Evolutionary conservation across 257 asterid genomes (phyloP), one percentile per base, ranked within the genome.

Genomic region (Solanum dulcamara): DNA sequence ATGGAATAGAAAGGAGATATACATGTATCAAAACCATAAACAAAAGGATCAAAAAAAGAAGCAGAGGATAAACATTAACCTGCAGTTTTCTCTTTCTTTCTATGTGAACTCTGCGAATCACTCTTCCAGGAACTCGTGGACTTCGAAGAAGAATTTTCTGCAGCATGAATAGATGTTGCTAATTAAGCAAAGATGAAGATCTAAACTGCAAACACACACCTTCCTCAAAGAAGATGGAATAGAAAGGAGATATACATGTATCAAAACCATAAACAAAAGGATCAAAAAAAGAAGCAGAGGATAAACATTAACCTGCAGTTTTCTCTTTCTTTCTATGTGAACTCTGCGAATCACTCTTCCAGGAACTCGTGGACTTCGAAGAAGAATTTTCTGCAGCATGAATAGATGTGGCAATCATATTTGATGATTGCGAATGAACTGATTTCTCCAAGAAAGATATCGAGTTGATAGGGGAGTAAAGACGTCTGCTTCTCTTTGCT

Each of bases 401-500:
- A 40, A 42, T 55, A 17, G 46, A 40, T 1, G 51, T 48, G 37
- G 51, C 57, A 24, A 40, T 59, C 35, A 50, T 24, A 38, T 37
- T 85, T 48, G 20, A 42, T 22, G 86, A 67, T 68, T 72, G 84
- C 57, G 82, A 83, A 42, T 51, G 26, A 85, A 68, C 86, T 10
- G 85, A 86, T 10, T 71, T 67, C 81, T 84, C 83, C 83, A 37
- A 64, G 60, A 42, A 60, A 53, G 26, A 37, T 55, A 37, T 59
- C 1, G 74, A 89, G 77, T 84, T 83, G 32, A 64, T 30, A 14
- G 85, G 80, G 38, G 87, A 85, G 84, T 81, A 67, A 37, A 72
- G 30, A 57, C 84, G 40, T 48, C 82, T 85, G 85, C 83, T 88
- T 87, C 92, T 84, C 80, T 90, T 91, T 24, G 84, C 87, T 85